These are phyloP conservation scores for Phaeolepiota aurea DNA, from an alignment of 768 basidiomycete species.

Conservation along the genomic window DNA sequence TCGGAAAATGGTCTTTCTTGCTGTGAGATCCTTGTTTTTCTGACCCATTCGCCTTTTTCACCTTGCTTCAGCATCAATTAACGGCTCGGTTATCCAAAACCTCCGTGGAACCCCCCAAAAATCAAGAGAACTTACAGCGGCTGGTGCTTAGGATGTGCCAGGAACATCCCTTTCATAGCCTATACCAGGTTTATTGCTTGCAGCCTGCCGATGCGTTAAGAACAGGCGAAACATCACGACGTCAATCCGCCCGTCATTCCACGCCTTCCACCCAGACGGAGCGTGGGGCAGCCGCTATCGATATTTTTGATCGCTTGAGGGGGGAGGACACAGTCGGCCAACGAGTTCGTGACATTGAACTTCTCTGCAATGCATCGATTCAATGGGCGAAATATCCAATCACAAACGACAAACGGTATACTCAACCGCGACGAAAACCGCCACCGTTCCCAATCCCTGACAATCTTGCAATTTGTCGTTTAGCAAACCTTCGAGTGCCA, in stretches of 20 bases:
- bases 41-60: too few species aligned
- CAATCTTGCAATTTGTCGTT: constrained; percentile 31
- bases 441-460: constrained; percentile 32
- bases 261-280: constrained; percentile 40
- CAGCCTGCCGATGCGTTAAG: constrained; percentile 18
- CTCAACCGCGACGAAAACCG: constrained; percentile 13
- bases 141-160: constrained; percentile 69
- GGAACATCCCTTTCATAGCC: constrained; percentile 91
- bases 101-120: constrained; percentile 19
- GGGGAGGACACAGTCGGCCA: constrained; percentile 24
- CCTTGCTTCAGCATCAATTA: constrained; percentile 71
- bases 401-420: constrained; percentile 20
- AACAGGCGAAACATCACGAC: constrained; percentile 16
- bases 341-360: constrained; percentile 46
- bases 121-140: constrained; percentile 53
- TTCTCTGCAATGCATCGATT: constrained; percentile 55
- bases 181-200: constrained; percentile 85
- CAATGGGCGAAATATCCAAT: constrained; percentile 66
- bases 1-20: constrained; percentile 83
- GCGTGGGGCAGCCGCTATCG: constrained; percentile 55
- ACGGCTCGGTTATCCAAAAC: constrained; percentile 74
- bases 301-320: constrained; percentile 49
- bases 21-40: constrained; percentile 35
- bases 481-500: constrained; percentile 63
- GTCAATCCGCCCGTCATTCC: constrained; percentile 38